These are phyloP conservation scores for Batrachochytrium dendrobatidis DNA, from an alignment of 371 early-diverging fungal species.

Conservation along the genomic window DNA sequence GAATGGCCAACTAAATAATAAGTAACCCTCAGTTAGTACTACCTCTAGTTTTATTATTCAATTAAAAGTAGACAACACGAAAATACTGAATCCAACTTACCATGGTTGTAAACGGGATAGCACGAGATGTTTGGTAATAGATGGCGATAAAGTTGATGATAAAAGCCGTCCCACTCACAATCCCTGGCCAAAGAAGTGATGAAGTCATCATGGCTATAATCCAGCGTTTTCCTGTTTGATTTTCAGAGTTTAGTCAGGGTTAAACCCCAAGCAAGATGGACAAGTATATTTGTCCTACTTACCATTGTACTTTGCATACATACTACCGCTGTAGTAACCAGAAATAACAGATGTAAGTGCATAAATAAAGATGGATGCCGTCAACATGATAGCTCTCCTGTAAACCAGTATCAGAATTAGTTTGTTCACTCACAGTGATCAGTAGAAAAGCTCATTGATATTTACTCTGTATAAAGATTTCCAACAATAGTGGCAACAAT, in stretches of 20 bases:
- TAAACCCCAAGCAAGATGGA: too few relatives aligned
- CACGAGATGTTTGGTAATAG: slow-evolving; percentile 64
- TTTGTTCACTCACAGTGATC: too few relatives aligned
- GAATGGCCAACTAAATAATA: slow-evolving; percentile 46
- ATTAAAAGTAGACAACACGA: slow-evolving; percentile 1
- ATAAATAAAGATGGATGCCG: slow-evolving; percentile 71
- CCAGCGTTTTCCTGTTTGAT: slow-evolving; percentile 57
- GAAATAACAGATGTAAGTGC: slow-evolving; percentile 64
- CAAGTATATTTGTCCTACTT: slow-evolving; percentile 1
- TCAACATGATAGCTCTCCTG: slow-evolving; percentile 66
- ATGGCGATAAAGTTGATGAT: slow-evolving; percentile 69
- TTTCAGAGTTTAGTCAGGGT: too few relatives aligned
- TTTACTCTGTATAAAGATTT: slow-evolving; percentile 60
- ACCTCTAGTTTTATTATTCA: not conserved
- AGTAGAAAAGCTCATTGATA: too few relatives aligned
- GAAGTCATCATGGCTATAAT: slow-evolving; percentile 61
- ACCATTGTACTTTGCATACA: slow-evolving; percentile 66
- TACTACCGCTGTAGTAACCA: slow-evolving; percentile 63
- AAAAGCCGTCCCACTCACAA: slow-evolving; percentile 48
- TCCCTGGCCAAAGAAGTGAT: slow-evolving; percentile 64
- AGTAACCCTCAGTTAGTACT: not conserved
- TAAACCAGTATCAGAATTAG: not conserved
- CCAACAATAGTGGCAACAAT: slow-evolving; percentile 65
- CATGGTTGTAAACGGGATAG: slow-evolving; percentile 72
- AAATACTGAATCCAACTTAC: slow-evolving; percentile 27